Base-by-base conservation (phyloP, 2,329 filamentous ascomycete species). In the Aciculosporium take region DNA sequence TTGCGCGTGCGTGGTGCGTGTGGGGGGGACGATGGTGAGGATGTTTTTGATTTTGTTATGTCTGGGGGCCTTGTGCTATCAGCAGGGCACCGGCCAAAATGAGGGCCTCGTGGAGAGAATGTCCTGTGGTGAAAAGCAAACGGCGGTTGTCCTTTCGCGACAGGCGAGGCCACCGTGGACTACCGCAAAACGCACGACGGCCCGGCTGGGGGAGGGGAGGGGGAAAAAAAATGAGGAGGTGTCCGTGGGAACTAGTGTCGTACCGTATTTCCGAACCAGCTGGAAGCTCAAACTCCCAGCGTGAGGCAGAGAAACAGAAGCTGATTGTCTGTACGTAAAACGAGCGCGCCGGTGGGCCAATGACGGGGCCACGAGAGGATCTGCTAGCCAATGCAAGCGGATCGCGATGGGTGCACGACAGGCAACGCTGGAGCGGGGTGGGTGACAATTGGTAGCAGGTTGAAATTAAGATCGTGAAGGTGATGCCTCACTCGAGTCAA, bases 281-380 rank as follows among this genome's bases (percentile, higher is more conserved):
- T 20, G 30, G 25, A 41, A 32, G 27, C 10, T 18, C 30, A n/a
- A 40, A 7, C 17, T 28, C 8, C 15, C 21, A 39, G 7, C 18
- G 21, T 36, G 24, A 25, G 15, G 37, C 43, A 36, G 37, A 38
- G 37, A 44, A 28, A 29, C 38, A 38, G 40, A 37, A 41, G 20
- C 32, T 46, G 37, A 40, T 44, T 49, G 48, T 43, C 49, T 53
- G 58, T 60, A 60, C 56, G 57, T 60, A 59, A 60, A 57, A 56
- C 45, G 45, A 51, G 52, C 53, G 52, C 51, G 52, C 49, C 50
- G 43, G 55, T 56, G 57, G 57, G 55, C 52, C 55, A 45, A 48
- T 36, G 42, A 49, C 48, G 34, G 34, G 48, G 45, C 21, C 27
- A 41, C 20, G 46, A 37, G 29, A 44, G 36, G 47, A 40, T 39